Conservation (phyloP, 179 eudicot genomes). For the Drosera spatulata region DNA sequence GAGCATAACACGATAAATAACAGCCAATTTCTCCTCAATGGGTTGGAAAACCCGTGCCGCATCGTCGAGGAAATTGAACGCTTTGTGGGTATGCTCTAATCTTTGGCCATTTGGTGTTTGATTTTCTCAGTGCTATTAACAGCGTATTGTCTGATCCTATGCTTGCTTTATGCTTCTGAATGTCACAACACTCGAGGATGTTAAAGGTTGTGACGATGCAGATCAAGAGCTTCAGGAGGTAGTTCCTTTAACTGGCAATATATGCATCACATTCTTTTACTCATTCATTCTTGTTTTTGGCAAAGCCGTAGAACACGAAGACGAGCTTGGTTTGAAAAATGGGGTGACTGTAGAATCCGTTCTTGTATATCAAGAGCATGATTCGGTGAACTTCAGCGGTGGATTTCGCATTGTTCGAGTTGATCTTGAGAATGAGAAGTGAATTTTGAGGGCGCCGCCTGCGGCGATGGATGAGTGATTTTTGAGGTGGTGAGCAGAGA, state of each 20-base stretch:
- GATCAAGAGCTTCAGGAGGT: conserved; percentile 99
- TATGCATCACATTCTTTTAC: not conserved
- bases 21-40: conserved; percentile 26
- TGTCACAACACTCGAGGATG: conserved; percentile 91
- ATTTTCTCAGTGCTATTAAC: not conserved
- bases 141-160: conserved; percentile 6
- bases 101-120: too few species aligned
- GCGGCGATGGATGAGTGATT: too few species aligned
- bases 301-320: conserved; percentile 38
- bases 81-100: too few species aligned
- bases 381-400: conserved; percentile 33
- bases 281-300: not conserved
- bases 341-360: conserved; percentile 50
- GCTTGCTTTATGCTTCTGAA: conserved; percentile 24
- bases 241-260: conserved; percentile 21
- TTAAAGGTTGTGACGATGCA: conserved; percentile 99
- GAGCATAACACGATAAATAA: conserved; percentile 17
- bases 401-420: conserved; percentile 53
- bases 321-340: too few species aligned
- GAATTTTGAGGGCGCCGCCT: too few species aligned
- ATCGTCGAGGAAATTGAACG: conserved; percentile 27
- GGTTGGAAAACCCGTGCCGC: conserved; percentile 51
- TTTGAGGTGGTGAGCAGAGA: too few species aligned
- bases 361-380: conserved; percentile 43
- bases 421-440: too few species aligned